These are phyloP conservation scores for Ceriops zippeliana DNA, from an alignment of 345 rosid genomes.

Conservation along the genomic window DNA sequence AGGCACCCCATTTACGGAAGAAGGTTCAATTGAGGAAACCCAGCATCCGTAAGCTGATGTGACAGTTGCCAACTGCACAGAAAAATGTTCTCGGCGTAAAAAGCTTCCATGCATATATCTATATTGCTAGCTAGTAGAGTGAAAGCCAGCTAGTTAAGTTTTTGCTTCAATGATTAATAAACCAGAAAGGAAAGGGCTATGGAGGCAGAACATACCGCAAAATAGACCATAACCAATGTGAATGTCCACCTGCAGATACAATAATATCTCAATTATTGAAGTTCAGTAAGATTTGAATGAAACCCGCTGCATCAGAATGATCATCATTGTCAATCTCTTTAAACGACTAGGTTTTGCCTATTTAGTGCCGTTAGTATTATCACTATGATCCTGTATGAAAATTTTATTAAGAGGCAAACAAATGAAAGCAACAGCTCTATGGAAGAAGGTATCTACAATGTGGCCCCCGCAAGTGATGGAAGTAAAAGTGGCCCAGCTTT, in stretches of 20 bases:
- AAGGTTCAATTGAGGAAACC: constrained; percentile 23
- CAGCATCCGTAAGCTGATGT: constrained; percentile 76
- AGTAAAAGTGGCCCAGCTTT: constrained; percentile 20
- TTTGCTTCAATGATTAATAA: no score
- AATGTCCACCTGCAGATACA: constrained; percentile 81
- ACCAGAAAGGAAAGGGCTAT: background rate
- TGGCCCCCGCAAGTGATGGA: constrained; percentile 27
- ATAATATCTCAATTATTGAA: background rate
- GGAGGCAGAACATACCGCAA: constrained; percentile 57
- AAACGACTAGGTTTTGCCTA: no score
- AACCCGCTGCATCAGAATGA: no score
- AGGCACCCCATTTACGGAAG: constrained; percentile 23
- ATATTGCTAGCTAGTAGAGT: no score
- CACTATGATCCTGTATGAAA: no score
- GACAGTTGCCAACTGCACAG: constrained; percentile 54
- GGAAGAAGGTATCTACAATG: constrained; percentile 34
- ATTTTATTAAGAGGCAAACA: constrained; percentile 20
- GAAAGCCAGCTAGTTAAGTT: no score
- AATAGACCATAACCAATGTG: constrained; percentile 67
- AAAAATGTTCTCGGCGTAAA: background rate
- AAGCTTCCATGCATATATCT: no score
- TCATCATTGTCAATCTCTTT: no score
- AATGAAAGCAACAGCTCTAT: constrained; percentile 32
- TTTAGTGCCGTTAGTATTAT: no score
- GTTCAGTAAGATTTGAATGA: background rate